phyloP scores from a whole-genome alignment of 1,284 basidiomycete species.

The Chalciporus sp. region DNA sequence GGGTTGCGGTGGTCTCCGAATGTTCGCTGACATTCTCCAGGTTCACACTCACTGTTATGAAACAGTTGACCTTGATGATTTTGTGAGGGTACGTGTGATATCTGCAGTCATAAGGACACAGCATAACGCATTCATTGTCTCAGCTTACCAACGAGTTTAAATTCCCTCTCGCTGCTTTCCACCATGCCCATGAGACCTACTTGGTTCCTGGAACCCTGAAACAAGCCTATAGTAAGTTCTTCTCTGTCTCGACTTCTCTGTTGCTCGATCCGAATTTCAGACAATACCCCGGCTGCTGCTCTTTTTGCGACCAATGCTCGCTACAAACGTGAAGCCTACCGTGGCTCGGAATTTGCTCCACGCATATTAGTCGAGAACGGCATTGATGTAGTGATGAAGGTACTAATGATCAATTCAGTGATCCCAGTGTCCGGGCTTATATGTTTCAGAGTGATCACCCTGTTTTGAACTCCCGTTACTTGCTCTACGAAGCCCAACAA shows the following conservation, averaged over 20 bases:
- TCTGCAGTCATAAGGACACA: slow-evolving; percentile 2
- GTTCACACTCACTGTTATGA: slow-evolving; percentile 83
- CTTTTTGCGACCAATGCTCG: slow-evolving; percentile 70
- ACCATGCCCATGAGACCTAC: slow-evolving; percentile 82
- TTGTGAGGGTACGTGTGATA: slow-evolving; percentile 59
- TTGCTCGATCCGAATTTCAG: slow-evolving; percentile 20
- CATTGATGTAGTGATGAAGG: slow-evolving; percentile 80
- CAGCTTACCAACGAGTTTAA: slow-evolving; percentile 81
- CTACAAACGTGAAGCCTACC: slow-evolving; percentile 86
- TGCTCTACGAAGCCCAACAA: slow-evolving; percentile 87
- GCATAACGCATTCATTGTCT: slow-evolving; percentile 10
- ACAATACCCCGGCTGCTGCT: slow-evolving; percentile 68
- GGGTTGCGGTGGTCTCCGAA: neutral
- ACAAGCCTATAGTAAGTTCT: slow-evolving; percentile 59
- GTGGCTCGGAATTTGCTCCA: slow-evolving; percentile 85
- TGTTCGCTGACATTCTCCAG: slow-evolving; percentile 36
- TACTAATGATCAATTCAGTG: slow-evolving; percentile 22
- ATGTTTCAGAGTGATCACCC: slow-evolving; percentile 66
- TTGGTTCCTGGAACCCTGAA: slow-evolving; percentile 77
- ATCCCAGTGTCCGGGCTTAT: slow-evolving; percentile 3
- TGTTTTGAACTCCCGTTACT: slow-evolving; percentile 75
- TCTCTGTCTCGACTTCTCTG: neutral
- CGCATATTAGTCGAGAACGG: slow-evolving; percentile 77
- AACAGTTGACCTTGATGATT: slow-evolving; percentile 77
- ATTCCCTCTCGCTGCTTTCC: slow-evolving; percentile 75